phyloP scores from a whole-genome alignment of 495 filamentous ascomycete species.

The Hypoxylon crocopeplum region DNA sequence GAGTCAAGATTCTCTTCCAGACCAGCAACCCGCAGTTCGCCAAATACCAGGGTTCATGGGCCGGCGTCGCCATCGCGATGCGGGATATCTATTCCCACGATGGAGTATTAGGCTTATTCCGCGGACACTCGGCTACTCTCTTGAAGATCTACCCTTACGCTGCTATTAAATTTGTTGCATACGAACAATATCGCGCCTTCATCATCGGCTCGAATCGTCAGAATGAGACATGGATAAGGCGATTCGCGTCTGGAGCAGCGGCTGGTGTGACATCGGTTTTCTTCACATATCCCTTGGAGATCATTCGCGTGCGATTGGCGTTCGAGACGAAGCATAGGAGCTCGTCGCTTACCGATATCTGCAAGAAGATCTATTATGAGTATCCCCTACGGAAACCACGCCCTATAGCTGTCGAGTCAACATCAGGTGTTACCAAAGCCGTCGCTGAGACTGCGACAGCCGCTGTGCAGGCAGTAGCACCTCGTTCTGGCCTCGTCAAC shows the following conservation, averaged over 20 bases:
- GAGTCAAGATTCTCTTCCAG: slow-evolving; percentile 99
- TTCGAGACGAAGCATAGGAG: slow-evolving; percentile 83
- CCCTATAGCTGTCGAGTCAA: slow-evolving; percentile 3
- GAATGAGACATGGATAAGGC: slow-evolving; percentile 75
- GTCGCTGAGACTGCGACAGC: slow-evolving; percentile 37
- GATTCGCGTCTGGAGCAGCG: slow-evolving; percentile 77
- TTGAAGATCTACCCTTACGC: slow-evolving; percentile 97
- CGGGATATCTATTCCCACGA: slow-evolving; percentile 80
- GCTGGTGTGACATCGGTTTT: slow-evolving; percentile 92
- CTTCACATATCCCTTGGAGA: slow-evolving; percentile 92
- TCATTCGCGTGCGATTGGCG: slow-evolving; percentile 89
- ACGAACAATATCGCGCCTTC: slow-evolving; percentile 86
- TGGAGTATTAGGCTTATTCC: slow-evolving; percentile 78
- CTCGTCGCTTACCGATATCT: slow-evolving; percentile 72
- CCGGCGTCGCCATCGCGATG: slow-evolving; percentile 77
- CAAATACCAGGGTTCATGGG: slow-evolving; percentile 89
- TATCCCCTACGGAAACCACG: slow-evolving; percentile 44
- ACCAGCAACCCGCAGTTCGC: slow-evolving; percentile 90
- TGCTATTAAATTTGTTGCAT: slow-evolving; percentile 95
- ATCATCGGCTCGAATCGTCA: slow-evolving; percentile 73
- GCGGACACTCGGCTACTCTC: slow-evolving; percentile 92
- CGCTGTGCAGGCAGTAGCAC: slow-evolving; percentile 50
- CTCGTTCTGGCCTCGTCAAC: slow-evolving; percentile 75
- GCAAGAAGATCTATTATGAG: slow-evolving; percentile 84
- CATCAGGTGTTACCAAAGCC: slow-evolving; percentile 18